Percentiles rank a stretch among this genome's conserved stretches.
Conservation (phyloP, 2,329 filamentous ascomycete species). For the Colletotrichum musicola region DNA sequence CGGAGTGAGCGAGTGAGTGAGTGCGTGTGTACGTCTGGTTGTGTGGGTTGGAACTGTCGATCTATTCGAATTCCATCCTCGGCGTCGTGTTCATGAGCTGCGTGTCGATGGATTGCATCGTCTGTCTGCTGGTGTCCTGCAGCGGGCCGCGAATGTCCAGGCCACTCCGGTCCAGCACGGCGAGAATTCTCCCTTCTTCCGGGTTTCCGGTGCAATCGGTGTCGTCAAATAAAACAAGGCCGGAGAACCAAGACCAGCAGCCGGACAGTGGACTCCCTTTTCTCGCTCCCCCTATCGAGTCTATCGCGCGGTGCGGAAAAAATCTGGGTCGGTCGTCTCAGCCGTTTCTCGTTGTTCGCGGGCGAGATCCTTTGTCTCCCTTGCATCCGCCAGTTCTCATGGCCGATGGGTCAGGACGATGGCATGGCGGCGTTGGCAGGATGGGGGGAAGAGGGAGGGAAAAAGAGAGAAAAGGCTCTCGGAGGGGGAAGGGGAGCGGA, state of each 20-base stretch:
- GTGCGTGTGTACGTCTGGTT: slow-evolving; percentile 16
- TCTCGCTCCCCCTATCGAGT: not conserved
- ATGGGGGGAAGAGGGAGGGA: slow-evolving; percentile 13
- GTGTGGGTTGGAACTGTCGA: slow-evolving; percentile 18
- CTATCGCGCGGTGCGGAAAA: not conserved
- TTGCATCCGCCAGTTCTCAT: slow-evolving; percentile 40
- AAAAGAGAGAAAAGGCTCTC: slow-evolving; percentile 11
- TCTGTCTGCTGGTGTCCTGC: slow-evolving; percentile 31
- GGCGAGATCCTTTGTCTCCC: slow-evolving; percentile 38
- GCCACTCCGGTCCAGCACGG: not conserved
- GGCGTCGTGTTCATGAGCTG: slow-evolving; percentile 27
- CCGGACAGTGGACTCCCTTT: not conserved
- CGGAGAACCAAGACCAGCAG: slow-evolving; percentile 5
- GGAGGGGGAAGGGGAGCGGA: slow-evolving; percentile 23
- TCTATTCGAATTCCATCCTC: slow-evolving; percentile 40
- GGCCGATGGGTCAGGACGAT: slow-evolving; percentile 38
- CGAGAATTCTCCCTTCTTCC: slow-evolving; percentile 5
- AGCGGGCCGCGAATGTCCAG: slow-evolving; percentile 17
- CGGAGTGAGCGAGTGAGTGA: slow-evolving; percentile 17
- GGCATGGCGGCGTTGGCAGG: slow-evolving; percentile 44
- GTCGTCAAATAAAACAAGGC: not conserved
- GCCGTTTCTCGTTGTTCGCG: slow-evolving; percentile 34
- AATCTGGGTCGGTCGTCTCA: slow-evolving; percentile 16
- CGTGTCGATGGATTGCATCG: slow-evolving; percentile 31
- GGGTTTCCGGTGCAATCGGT: not conserved